phyloP scores from a whole-genome alignment of 345 rosid genomes.

The Eucalyptus lansdowneana region DNA sequence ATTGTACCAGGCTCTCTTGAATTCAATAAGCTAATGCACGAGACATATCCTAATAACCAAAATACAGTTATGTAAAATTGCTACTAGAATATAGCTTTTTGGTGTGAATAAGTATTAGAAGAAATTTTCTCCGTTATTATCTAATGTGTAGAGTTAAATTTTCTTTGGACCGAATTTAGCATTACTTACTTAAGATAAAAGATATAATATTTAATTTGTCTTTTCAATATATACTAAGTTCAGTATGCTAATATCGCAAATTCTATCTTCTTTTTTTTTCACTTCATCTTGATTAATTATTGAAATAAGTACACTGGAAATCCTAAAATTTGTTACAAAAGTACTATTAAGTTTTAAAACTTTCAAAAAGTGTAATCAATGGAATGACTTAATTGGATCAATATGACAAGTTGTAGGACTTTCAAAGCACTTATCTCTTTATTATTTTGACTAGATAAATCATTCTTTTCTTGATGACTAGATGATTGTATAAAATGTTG shows the following conservation, averaged over 20 bases:
- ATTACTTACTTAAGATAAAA: no score
- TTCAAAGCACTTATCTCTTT: no score
- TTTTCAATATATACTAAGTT: background rate
- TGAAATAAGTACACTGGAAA: no score
- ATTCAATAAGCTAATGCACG: background rate
- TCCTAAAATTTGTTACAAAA: no score
- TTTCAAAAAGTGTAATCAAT: no score
- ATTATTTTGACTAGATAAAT: background rate
- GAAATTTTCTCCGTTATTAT: no score
- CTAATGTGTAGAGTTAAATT: background rate
- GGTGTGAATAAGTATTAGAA: background rate
- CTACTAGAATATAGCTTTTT: background rate
- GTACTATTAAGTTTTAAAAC: no score
- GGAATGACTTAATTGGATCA: no score
- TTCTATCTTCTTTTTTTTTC: no score
- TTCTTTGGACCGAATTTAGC: background rate
- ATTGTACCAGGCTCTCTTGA: background rate
- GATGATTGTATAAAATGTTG: background rate
- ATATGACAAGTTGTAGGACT: no score
- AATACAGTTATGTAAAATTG: background rate
- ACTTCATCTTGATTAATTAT: background rate
- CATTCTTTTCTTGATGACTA: background rate
- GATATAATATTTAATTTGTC: no score
- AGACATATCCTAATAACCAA: background rate
- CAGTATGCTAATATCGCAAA: no score